These are phyloP conservation scores for Penicillium sp. DNA, from an alignment of 2,329 filamentous ascomycete species.

Conservation along the genomic window DNA sequence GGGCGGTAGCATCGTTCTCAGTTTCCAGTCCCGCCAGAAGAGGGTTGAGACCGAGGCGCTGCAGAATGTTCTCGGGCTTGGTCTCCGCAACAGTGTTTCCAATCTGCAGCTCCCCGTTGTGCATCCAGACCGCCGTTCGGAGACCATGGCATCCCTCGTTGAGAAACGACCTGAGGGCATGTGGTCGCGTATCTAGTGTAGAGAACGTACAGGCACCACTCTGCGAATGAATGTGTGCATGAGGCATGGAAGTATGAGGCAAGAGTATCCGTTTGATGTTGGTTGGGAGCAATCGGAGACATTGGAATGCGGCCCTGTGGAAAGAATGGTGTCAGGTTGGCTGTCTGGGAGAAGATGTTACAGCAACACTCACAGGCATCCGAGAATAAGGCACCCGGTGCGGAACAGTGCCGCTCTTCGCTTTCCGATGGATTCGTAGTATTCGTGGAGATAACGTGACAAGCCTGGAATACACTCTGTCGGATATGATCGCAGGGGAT, in stretches of 20 bases:
- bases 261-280: background rate
- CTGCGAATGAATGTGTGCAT: background rate
- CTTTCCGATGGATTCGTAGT: constrained; percentile 10
- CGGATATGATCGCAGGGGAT: constrained; percentile 33
- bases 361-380: constrained; percentile 15
- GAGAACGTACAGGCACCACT: constrained; percentile 22
- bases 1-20: constrained; percentile 5
- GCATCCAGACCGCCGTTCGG: constrained; percentile 25
- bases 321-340: background rate
- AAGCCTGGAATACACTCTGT: constrained; percentile 29
- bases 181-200: constrained; percentile 13
- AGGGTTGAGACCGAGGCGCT: constrained; percentile 21
- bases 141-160: constrained; percentile 26
- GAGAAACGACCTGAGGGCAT: constrained; percentile 21
- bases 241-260: background rate
- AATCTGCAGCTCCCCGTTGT: constrained; percentile 21
- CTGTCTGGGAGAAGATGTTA: background rate
- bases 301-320: constrained; percentile 15
- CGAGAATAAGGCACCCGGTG: constrained; percentile 23
- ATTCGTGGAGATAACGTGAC: constrained; percentile 11
- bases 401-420: constrained; percentile 23
- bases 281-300: constrained; percentile 1
- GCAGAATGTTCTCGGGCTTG: constrained; percentile 10
- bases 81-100: constrained; percentile 10
- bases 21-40: constrained; percentile 14